These are phyloP conservation scores for Plectosphaerella cucumerina DNA, from an alignment of 2,329 filamentous ascomycete species.

Conservation along the genomic window DNA sequence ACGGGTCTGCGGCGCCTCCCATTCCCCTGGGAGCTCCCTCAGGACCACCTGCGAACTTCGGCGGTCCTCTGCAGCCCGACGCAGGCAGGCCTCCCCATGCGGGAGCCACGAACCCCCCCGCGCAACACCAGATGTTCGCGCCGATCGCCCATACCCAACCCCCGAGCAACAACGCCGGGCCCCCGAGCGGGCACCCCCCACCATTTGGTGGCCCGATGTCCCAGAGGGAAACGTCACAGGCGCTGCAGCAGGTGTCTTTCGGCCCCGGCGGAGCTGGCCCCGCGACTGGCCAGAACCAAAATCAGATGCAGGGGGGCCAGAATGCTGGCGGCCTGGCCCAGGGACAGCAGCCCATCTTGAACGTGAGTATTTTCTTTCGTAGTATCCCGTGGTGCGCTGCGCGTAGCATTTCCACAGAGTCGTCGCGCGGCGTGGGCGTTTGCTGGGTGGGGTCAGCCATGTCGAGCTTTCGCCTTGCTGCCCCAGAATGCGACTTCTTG, in stretches of 20 bases:
- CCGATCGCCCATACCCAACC: slow-evolving; percentile 48
- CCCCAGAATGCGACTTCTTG: no score
- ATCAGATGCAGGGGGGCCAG: slow-evolving; percentile 2
- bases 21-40: slow-evolving; percentile 50
- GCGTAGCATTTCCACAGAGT: no score
- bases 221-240: slow-evolving; percentile 49
- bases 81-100: slow-evolving; percentile 47
- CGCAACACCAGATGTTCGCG: slow-evolving; percentile 55
- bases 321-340: slow-evolving; percentile 59
- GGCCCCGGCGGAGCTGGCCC: slow-evolving; percentile 41
- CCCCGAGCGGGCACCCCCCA: slow-evolving; percentile 55
- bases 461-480: no score
- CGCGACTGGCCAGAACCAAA: slow-evolving; percentile 16
- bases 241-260: slow-evolving; percentile 58
- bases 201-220: slow-evolving; percentile 69
- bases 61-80: slow-evolving; percentile 51
- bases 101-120: slow-evolving; percentile 39
- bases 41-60: slow-evolving; percentile 46
- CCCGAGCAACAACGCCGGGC: slow-evolving; percentile 49
- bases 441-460: no score
- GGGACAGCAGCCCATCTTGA: slow-evolving; percentile 80
- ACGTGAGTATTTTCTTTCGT: slow-evolving; percentile 41
- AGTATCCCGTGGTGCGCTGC: no score
- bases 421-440: no score
- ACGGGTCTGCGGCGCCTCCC: slow-evolving; percentile 55